A percentile compares a stretch with the other conserved stretches of the same genome.
These are phyloP conservation scores for Melanogaster broomeanus DNA, from an alignment of 768 basidiomycete species.

Conservation along the genomic window DNA sequence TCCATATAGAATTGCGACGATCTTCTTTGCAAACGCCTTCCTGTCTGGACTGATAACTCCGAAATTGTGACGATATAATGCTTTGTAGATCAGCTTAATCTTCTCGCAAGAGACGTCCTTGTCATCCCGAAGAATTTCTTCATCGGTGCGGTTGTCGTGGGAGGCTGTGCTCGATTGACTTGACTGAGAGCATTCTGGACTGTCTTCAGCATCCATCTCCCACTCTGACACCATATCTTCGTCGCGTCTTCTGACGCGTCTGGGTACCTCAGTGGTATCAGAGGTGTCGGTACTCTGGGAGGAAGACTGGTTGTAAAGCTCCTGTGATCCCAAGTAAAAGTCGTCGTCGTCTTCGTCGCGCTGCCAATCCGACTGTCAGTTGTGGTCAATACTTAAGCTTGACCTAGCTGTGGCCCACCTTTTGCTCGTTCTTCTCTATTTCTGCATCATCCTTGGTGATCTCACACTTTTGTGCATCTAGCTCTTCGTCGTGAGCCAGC, in stretches of 20 bases:
- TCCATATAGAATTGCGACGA: slow-evolving; percentile 6
- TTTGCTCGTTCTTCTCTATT: slow-evolving; percentile 6
- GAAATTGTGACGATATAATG: background rate
- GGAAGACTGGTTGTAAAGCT: slow-evolving; percentile 6
- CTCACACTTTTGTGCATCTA: background rate
- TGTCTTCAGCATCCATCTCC: background rate
- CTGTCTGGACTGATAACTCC: slow-evolving; percentile 5
- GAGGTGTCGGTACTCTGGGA: slow-evolving; percentile 6
- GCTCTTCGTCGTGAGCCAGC: slow-evolving; percentile 11
- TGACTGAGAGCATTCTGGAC: slow-evolving; percentile 1
- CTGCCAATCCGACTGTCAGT: background rate
- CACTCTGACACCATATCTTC: background rate
- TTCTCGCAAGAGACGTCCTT: slow-evolving; percentile 1
- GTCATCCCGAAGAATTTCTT: slow-evolving; percentile 2
- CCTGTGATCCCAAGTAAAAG: slow-evolving; percentile 3
- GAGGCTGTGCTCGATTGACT: background rate
- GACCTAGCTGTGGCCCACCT: background rate
- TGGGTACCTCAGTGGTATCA: background rate
- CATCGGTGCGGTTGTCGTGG: slow-evolving; percentile 1
- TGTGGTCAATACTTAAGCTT: background rate
- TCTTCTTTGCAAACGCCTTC: slow-evolving; percentile 1
- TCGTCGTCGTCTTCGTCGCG: slow-evolving; percentile 11
- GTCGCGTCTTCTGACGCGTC: background rate
- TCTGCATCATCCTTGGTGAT: slow-evolving; percentile 3
- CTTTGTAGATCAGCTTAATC: slow-evolving; percentile 3